phyloP scores from a whole-genome alignment of 164 flowering plant genomes.

The Protea cynaroides region DNA sequence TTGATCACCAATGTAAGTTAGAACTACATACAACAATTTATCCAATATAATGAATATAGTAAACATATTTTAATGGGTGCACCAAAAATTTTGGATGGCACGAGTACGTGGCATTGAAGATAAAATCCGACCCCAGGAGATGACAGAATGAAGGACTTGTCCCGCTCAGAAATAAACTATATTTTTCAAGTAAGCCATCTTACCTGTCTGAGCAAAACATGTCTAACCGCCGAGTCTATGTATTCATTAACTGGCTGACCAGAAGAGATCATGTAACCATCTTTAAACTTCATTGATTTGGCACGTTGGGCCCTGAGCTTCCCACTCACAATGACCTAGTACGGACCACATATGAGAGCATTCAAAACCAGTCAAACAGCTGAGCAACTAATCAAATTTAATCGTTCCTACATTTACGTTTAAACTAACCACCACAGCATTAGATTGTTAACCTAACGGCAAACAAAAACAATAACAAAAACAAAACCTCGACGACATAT shows the following conservation, averaged over 20 bases:
- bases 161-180: not conserved
- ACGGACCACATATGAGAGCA: not conserved
- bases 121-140: not conserved
- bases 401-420: too few species aligned
- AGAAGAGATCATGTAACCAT: constrained; percentile 45
- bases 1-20: not conserved
- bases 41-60: not conserved
- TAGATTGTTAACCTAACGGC: too few species aligned
- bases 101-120: not conserved
- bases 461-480: too few species aligned
- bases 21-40: not conserved
- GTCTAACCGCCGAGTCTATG: constrained; percentile 40
- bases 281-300: constrained; percentile 40
- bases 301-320: constrained; percentile 44
- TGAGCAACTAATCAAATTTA: too few species aligned
- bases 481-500: too few species aligned
- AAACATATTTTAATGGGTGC: not conserved
- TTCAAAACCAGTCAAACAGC: not conserved
- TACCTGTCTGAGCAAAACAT: constrained; percentile 42
- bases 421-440: too few species aligned
- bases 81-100: not conserved
- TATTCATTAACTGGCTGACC: constrained; percentile 47
- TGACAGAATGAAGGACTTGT: not conserved
- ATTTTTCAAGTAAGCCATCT: not conserved
- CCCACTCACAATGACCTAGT: constrained; percentile 42